These are phyloP conservation scores for Myxozyma vanderwaltii DNA, from an alignment of 805 yeast species.

Conservation along the genomic window DNA sequence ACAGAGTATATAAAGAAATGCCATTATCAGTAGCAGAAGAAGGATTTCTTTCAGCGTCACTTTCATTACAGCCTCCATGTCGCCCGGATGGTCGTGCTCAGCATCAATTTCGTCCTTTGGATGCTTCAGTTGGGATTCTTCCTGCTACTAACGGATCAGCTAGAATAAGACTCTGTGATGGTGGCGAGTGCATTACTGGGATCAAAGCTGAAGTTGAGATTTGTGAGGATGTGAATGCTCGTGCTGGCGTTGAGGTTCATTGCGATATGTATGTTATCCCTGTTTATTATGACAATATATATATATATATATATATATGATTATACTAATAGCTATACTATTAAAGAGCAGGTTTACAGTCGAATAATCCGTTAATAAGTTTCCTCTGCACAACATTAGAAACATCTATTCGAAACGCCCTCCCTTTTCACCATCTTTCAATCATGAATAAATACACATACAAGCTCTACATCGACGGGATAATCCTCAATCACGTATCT, in stretches of 20 bases:
- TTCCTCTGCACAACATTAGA: slow-evolving; percentile 65
- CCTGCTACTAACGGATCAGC: slow-evolving; percentile 93
- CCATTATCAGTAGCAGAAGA: slow-evolving; percentile 45
- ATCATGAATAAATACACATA: slow-evolving; percentile 75
- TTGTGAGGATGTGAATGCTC: slow-evolving; percentile 39
- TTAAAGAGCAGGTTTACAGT: slow-evolving; percentile 40
- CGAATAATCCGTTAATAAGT: slow-evolving; percentile 61
- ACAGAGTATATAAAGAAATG: slow-evolving; percentile 32
- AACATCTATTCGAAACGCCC: slow-evolving; percentile 53
- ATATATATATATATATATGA: background rate
- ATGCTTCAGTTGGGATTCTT: slow-evolving; percentile 75
- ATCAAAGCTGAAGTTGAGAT: slow-evolving; percentile 78
- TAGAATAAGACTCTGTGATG: slow-evolving; percentile 80
- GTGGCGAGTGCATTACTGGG: slow-evolving; percentile 91
- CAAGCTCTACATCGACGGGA: slow-evolving; percentile 75
- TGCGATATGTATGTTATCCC: slow-evolving; percentile 24
- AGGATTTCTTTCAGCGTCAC: slow-evolving; percentile 71
- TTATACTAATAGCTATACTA: too few species aligned
- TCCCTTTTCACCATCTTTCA: slow-evolving; percentile 56
- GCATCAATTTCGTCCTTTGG: slow-evolving; percentile 81
- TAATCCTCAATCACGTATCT: slow-evolving; percentile 74
- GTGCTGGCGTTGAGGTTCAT: slow-evolving; percentile 72
- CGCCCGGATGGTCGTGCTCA: slow-evolving; percentile 84
- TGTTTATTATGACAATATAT: background rate
- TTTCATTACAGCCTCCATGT: slow-evolving; percentile 58